Conservation (phyloP, 192 early-diverging fungal genomes). For the Spizellomyces sp. region DNA sequence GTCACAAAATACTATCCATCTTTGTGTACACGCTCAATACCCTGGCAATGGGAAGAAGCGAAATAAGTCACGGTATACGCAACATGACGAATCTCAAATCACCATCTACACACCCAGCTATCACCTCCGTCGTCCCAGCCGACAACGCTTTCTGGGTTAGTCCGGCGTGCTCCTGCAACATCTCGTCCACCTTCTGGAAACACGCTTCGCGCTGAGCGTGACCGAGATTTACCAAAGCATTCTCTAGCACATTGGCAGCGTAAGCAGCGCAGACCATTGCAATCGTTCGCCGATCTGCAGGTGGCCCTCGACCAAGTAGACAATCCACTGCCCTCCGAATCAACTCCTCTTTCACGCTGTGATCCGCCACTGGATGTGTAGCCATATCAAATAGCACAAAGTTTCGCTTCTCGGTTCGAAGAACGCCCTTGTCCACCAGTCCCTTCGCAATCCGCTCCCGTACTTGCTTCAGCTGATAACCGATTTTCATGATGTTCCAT, state of each 20-base stretch:
- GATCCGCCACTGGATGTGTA: constrained; percentile 92
- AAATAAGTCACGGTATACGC: background rate
- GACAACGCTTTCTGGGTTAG: constrained; percentile 54
- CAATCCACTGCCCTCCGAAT: constrained; percentile 80
- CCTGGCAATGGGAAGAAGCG: constrained; percentile 14
- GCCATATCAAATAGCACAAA: constrained; percentile 98
- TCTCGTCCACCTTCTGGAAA: constrained; percentile 84
- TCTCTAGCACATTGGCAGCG: constrained; percentile 97
- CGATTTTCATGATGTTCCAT: constrained; percentile 97
- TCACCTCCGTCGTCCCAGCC: constrained; percentile 56
- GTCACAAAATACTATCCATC: constrained; percentile 81
- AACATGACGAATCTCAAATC: background rate
- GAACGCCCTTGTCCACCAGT: constrained; percentile 96
- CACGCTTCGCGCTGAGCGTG: constrained; percentile 87
- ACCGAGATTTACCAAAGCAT: constrained; percentile 82
- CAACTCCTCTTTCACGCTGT: constrained; percentile 83
- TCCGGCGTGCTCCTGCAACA: constrained; percentile 82
- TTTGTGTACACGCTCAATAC: constrained; percentile 87
- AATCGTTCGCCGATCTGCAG: constrained; percentile 71
- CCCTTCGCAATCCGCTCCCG: constrained; percentile 95
- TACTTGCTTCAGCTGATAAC: constrained; percentile 97
- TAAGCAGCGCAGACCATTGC: constrained; percentile 93
- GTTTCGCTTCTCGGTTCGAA: constrained; percentile 94
- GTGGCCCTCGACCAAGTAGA: constrained; percentile 70
- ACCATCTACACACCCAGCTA: constrained; percentile 47